Evolutionary conservation across 371 early-diverging fungal species (phyloP), one percentile per base, ranked within the genome.

Genomic region (Mortierella sp.): DNA sequence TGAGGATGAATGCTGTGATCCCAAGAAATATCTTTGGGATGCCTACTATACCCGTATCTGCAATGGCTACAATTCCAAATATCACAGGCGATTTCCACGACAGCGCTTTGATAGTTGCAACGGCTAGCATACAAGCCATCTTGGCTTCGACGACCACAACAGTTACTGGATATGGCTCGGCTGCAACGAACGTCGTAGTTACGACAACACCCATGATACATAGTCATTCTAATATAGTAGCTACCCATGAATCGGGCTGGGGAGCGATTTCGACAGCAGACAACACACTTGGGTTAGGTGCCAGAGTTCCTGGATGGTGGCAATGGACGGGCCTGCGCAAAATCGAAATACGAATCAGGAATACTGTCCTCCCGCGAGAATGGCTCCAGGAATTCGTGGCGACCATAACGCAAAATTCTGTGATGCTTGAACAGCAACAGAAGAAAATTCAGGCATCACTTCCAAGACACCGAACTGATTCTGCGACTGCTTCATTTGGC

Each of bases 331-430:
- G 66, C 3, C 57, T 76, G 14, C 67, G 70, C 20, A 62, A 62
- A n/a, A 63, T 76, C n/a, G 70, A 76, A 59, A 54, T 76, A 62
- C 43, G 28, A 30, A 43, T 76, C 12, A 45, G 62, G 47, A 43
- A 64, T 18, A 49, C 61, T 2, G 54, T 69, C 5, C 70, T 75
- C 6, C 75, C 75, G 10, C 52, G 57, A 11, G 70, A 76, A 35
- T 76, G 77, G 77, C 68, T 76, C 16, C 67, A 64, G 55, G 77
- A 76, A 6, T 37, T 76, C 39, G 51, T 67, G 12, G 24, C 32
- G 8, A 60, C 49, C 5, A 52, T 76, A 14, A 40, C 64, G 22
- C 57, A 71, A 9, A 68, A 69, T 30, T 30, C 65, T 18, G 8
- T 12, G 12, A 43, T 52, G 26, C 30, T 67, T 24, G 63, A 61